Conservation (phyloP, 345 rosid genomes). For the Citrus unshiu region DNA sequence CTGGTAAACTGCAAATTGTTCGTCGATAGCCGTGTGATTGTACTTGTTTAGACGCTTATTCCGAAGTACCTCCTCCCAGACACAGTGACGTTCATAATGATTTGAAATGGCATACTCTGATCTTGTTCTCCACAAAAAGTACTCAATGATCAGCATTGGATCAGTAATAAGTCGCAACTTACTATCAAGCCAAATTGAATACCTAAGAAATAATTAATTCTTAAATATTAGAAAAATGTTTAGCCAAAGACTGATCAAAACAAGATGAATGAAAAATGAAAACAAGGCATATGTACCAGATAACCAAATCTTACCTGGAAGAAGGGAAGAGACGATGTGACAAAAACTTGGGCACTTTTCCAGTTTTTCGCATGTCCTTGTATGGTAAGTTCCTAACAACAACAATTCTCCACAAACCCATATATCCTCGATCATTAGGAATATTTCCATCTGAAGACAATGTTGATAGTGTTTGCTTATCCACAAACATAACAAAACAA, state of each 20-base stretch:
- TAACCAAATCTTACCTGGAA: slow-evolving; percentile 58
- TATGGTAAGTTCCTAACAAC: slow-evolving; percentile 76
- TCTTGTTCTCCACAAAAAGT: slow-evolving; percentile 75
- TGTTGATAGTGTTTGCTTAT: slow-evolving; percentile 73
- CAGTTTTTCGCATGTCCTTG: slow-evolving; percentile 75
- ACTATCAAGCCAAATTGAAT: slow-evolving; percentile 95
- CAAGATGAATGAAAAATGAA: neutral
- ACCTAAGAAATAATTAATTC: slow-evolving; percentile 36
- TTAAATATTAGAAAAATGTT: slow-evolving; percentile 2
- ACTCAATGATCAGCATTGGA: slow-evolving; percentile 76
- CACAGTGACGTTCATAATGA: slow-evolving; percentile 92
- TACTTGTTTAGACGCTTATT: slow-evolving; percentile 80
- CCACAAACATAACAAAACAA: slow-evolving; percentile 89
- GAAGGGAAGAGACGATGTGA: slow-evolving; percentile 95
- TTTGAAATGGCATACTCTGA: slow-evolving; percentile 96
- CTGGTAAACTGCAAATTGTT: slow-evolving; percentile 64
- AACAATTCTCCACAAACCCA: slow-evolving; percentile 87
- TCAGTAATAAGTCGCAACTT: slow-evolving; percentile 84
- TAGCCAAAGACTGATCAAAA: slow-evolving; percentile 1
- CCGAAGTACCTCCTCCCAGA: slow-evolving; percentile 90
- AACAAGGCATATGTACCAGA: slow-evolving; percentile 16
- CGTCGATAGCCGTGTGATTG: slow-evolving; percentile 69
- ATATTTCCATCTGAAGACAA: slow-evolving; percentile 68
- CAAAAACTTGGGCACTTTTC: slow-evolving; percentile 91
- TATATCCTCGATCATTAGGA: slow-evolving; percentile 65